Conservation (phyloP, 805 yeast genomes). For the Starmerella floris region DNA sequence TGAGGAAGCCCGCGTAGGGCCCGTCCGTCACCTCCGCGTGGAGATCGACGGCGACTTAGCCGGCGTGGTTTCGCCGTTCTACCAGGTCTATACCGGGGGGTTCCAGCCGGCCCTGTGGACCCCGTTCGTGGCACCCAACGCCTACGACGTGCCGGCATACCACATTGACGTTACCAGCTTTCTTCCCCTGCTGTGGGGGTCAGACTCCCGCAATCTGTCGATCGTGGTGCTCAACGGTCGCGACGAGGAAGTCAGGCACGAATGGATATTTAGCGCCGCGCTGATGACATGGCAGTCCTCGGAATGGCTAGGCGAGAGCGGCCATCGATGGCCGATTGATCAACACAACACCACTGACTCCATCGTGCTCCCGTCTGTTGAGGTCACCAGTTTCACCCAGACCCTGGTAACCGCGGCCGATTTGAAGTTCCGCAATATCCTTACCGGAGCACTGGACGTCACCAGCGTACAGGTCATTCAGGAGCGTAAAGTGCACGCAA, state of each 20-base stretch:
- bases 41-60: constrained; percentile 46
- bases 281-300: constrained; percentile 23
- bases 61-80: constrained; percentile 51
- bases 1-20: constrained; percentile 7
- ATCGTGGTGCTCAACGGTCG: constrained; percentile 34
- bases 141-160: constrained; percentile 57
- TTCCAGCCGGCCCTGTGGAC: constrained; percentile 67
- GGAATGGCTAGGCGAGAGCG: constrained; percentile 14
- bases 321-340: constrained; percentile 17
- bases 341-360: constrained; percentile 1
- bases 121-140: constrained; percentile 59
- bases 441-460: background rate
- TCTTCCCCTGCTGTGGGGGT: constrained; percentile 49
- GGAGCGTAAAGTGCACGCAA: background rate
- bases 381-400: constrained; percentile 2
- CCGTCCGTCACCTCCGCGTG: constrained; percentile 43
- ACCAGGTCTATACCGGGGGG: constrained; percentile 70
- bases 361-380: constrained; percentile 3
- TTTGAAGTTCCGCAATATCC: background rate
- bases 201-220: constrained; percentile 27
- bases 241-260: constrained; percentile 9
- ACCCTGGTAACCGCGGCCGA: constrained; percentile 3
- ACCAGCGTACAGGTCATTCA: constrained; percentile 6
- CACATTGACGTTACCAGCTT: constrained; percentile 57
- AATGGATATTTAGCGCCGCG: constrained; percentile 27